A percentile compares a stretch with the other conserved stretches of the same genome.
Conservation (phyloP, 2,329 filamentous ascomycete species). For the Colletotrichum zoysiae region DNA sequence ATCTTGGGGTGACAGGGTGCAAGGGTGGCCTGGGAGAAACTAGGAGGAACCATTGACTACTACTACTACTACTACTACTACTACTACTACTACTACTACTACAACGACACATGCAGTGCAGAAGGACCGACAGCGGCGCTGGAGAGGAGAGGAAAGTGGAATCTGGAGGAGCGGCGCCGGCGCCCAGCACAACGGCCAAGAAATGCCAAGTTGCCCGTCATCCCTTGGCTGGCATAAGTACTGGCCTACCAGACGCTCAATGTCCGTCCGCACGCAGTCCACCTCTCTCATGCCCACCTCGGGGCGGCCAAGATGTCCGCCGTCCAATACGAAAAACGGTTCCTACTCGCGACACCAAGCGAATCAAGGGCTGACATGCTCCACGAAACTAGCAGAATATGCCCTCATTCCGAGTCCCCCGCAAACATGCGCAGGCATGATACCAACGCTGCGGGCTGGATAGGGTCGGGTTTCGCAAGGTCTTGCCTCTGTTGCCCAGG, state of each 20-base stretch:
- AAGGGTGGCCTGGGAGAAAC: neutral
- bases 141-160: slow-evolving; percentile 38
- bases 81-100: no score
- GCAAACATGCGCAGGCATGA: slow-evolving; percentile 23
- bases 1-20: slow-evolving; percentile 4
- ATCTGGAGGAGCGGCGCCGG: slow-evolving; percentile 24
- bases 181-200: slow-evolving; percentile 27
- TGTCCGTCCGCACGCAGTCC: slow-evolving; percentile 24
- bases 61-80: no score
- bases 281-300: slow-evolving; percentile 15
- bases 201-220: slow-evolving; percentile 31
- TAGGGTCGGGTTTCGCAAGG: slow-evolving; percentile 7
- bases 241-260: slow-evolving; percentile 8
- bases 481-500: slow-evolving; percentile 12
- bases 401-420: slow-evolving; percentile 20
- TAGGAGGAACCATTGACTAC: neutral
- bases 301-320: slow-evolving; percentile 39
- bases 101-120: neutral
- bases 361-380: slow-evolving; percentile 18
- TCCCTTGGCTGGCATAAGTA: slow-evolving; percentile 32
- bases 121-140: slow-evolving; percentile 24
- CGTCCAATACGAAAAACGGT: slow-evolving; percentile 24
- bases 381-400: slow-evolving; percentile 10
- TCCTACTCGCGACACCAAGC: slow-evolving; percentile 1
- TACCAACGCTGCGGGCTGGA: slow-evolving; percentile 22